Evolutionary conservation across 768 basidiomycete genomes (phyloP).

Genomic region (Phylloporus rhodoxanthus): DNA sequence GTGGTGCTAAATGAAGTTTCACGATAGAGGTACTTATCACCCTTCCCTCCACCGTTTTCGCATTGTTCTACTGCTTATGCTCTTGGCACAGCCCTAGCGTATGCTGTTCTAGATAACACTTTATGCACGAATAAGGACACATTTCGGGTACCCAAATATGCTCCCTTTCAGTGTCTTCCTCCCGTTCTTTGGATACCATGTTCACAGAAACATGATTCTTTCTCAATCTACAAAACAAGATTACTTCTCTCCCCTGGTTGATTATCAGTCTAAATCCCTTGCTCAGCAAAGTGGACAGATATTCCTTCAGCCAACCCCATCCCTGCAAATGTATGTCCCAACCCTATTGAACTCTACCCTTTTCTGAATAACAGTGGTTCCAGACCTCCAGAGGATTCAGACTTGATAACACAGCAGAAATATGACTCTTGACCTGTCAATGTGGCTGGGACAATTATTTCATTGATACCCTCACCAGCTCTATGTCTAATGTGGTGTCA

Average conservation of each 20-base stretch:
- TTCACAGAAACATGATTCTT: not conserved
- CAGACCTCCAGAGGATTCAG: not conserved
- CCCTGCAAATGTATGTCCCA: slow-evolving; percentile 9
- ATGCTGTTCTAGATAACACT: not conserved
- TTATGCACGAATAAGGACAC: not conserved
- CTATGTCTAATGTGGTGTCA: no score
- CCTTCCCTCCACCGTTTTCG: not conserved
- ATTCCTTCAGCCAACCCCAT: not conserved
- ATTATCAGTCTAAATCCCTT: slow-evolving; percentile 8
- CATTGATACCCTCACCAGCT: slow-evolving; percentile 6
- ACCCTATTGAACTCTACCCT: not conserved
- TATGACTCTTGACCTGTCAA: not conserved
- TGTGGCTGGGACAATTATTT: not conserved
- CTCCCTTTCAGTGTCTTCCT: not conserved
- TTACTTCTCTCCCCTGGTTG: slow-evolving; percentile 1
- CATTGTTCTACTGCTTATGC: not conserved
- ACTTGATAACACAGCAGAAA: not conserved
- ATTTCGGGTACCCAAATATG: not conserved
- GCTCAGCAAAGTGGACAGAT: not conserved
- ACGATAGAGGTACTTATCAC: not conserved
- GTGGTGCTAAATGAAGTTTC: not conserved
- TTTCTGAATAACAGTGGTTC: not conserved
- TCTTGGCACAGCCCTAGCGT: not conserved
- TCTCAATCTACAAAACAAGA: not conserved
- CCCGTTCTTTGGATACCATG: not conserved